Evolutionary conservation across 148 eudicot genomes (phyloP), one percentile per base, ranked within the genome.

Genomic region (Nepenthes mirabilis): DNA sequence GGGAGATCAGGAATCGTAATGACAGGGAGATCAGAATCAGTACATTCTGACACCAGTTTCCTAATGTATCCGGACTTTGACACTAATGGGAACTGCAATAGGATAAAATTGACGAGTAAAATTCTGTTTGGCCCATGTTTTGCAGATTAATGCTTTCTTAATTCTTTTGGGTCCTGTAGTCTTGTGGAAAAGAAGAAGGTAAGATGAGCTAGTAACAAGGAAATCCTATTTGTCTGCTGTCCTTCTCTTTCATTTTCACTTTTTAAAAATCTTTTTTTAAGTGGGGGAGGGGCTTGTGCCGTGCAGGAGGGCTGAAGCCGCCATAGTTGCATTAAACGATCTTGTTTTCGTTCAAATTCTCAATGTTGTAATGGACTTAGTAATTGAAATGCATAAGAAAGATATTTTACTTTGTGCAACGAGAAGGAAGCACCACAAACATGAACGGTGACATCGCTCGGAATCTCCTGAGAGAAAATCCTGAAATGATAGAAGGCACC

Each of bases 381-480:
- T 43, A 40, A 58, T 33, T 36, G 45, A 63, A 6, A 60, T 9
- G 7, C 47, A 36, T 69, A 49, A 52, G 56, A 59, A 60, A 66
- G 65, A 50, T 53, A 54, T 62, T 23, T 34, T 61, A 86, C 94
- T 96, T 88, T 85, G 80, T 93, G 98, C 78, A 93, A 71, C n/a
- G 88, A 68, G 76, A 93, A 93, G 60, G 96, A 79, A 74, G 83
- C 67, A 70, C 76, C 86, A 35, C 77, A 91, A 50, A 74, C 91
- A 55, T 55, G 67, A 66, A 93, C 75, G 14, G 82, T 83, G 75
- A 93, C 66, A 75, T 93, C 98, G 70, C 95, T 86, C 1, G 88
- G 88, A 67, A 93, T 71, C 63, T 93, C 96, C 77, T 85, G 98
- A 35, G 96, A 86, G 66, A 79, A 77, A 62, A 88, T 83, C 98